These are phyloP conservation scores for Mytilinidion resinicola DNA, from an alignment of 495 filamentous ascomycete genomes.

Conservation along the genomic window DNA sequence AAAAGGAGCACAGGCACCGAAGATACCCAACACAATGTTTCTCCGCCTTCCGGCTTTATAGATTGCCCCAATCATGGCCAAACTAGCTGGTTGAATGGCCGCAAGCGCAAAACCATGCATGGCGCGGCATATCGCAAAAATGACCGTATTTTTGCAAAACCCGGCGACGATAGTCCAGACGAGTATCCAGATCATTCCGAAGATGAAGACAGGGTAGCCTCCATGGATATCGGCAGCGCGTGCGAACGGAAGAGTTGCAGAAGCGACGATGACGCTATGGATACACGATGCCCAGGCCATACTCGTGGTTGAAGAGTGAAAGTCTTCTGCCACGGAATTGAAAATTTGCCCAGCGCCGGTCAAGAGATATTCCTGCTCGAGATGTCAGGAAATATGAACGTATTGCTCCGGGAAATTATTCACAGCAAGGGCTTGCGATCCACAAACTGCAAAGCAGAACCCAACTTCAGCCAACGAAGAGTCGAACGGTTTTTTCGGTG, in stretches of 20 bases:
- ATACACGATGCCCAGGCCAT: constrained; percentile 2
- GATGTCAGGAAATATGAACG: background rate
- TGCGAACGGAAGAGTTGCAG: background rate
- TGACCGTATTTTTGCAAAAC: background rate
- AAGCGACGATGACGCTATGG: background rate
- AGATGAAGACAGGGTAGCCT: background rate
- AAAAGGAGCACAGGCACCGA: constrained; percentile 68
- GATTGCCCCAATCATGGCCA: constrained; percentile 32
- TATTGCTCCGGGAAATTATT: background rate
- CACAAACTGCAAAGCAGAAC: background rate
- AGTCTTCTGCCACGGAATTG: background rate
- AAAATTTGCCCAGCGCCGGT: background rate
- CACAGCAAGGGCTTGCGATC: background rate
- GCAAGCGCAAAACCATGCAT: background rate
- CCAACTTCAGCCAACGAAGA: background rate
- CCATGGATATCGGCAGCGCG: background rate
- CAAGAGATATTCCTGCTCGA: background rate
- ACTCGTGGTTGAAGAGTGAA: background rate
- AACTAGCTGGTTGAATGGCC: background rate
- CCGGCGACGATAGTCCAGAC: background rate
- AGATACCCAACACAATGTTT: constrained; percentile 76
- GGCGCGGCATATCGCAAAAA: background rate
- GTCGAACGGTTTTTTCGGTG: background rate
- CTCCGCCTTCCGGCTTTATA: constrained; percentile 76
- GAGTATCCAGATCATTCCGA: background rate